Base-by-base conservation (phyloP, 805 yeast genomes). In the Candida wancherniae region DNA sequence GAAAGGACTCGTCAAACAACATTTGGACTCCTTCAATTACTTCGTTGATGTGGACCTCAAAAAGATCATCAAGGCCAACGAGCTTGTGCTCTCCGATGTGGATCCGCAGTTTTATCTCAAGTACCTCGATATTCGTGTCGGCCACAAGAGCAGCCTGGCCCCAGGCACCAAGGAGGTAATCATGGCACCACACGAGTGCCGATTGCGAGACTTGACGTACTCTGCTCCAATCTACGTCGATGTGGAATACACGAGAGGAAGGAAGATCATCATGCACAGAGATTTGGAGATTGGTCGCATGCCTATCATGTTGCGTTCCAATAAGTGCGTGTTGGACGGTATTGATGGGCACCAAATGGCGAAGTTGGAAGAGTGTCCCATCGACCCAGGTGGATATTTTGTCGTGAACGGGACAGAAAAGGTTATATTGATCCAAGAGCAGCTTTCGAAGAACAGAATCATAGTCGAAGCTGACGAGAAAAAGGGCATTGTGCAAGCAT, bases 381-480 rank as follows among this genome's bases (percentile, higher is more conserved):
- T 92, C 29, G 98, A 92, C 61, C 98, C 98, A 5, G 98, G 98
- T 62, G 98, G 98, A 50, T 92, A 92, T 54, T 92, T 92, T 52
- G 84, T 90, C 52, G 97, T 90, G 29, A 90, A 90, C 54, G 98
- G 98, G 57, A 92, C 98, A 0, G 98, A 92, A 50, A 92, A 92
- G 57, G 98, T 92, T 26, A 92, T 92, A 42, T 71, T 92, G 45
- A 94, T 92, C 24, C 98, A 92, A 60, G 98, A 92, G 60, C 98
- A 92, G 68, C 69, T 92, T 55, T 81, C 94, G 29, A 92, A 92
- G 63, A 92, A 92, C 61, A 84, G 98, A 73, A 92, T 92, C 53
- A 87, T 92, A 51, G 98, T 92, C 9, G 99, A 92, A 59, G 92
- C 96, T 1, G 99, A 92, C 55, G 95, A 84, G 42, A 85, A 87